Evolutionary conservation across 2,329 filamentous ascomycete species (phyloP), one percentile per base, ranked within the genome.

Genomic region (Cladorrhinum sp.): DNA sequence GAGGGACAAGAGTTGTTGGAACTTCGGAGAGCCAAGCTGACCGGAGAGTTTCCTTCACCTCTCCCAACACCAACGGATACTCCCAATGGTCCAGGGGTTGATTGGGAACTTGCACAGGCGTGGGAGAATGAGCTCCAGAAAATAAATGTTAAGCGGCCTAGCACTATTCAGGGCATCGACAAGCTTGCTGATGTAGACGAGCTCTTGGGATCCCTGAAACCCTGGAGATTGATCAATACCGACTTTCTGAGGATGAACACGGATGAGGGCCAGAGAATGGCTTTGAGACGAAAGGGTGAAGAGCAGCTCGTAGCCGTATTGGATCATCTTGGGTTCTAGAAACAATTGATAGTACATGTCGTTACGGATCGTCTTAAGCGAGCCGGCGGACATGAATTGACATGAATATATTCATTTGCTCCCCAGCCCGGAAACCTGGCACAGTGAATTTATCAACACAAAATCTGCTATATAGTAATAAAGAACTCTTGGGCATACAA

Each of bases 21-120:
- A 13, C 54, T 64, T 49, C 60, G 62, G 29, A 53, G 57, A 18
- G 65, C 67, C 58, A 65, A 62, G 16, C 60, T 67, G 8, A n/a
- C 55, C 36, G 62, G 64, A 23, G 18, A 52, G 50, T 63, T 59
- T 49, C 61, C 58, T 27, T 61, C 59, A 27, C 59, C 55, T 49
- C 50, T 62, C 61, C 64, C 50, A 52, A 41, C 58, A 23, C 41
- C 51, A 13, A 49, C 27, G 27, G 51, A 25, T n/a, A 49, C 57
- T 29, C 50, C 25, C 52, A 52, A 60, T 41, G 52, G 52, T 54
- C 38, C 48, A 29, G 48, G 45, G 45, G 53, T 60, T 32, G 58
- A 60, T 49, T 60, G 58, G 58, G 49, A 60, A 49, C 58, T 60
- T 36, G 58, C 58, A 16, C 29, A 57, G 54, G 53, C 48, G 48